Evolutionary conservation across 2,329 filamentous ascomycete genomes (phyloP), one percentile per base, ranked within the genome.

Genomic region (Aspergillus melleus): DNA sequence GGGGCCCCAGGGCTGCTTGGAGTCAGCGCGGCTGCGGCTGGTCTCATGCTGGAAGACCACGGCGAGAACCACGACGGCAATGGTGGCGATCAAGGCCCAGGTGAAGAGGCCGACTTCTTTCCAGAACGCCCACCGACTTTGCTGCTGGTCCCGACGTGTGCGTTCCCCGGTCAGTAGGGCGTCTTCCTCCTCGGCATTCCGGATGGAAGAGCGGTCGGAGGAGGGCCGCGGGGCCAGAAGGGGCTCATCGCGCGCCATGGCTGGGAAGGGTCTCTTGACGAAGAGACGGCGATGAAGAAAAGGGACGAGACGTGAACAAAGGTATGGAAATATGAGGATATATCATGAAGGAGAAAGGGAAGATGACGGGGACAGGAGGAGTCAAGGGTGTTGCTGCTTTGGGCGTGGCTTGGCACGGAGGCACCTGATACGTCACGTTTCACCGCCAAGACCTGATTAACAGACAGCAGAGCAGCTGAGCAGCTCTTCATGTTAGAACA

Each of bases 71-170:
- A 96, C 87, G 54, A 96, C 88, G 50, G 85, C 85, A 6, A 88
- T 86, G 0, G 92, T 96, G 19, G 92, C 92, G 24, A 94, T 68
- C 16, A 95, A 76, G 5, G 92, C 92, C 92, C 93, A 96, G 52
- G 84, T 77, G 72, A 96, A 93, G 63, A 96, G 79, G 24, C 88
- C 84, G 55, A 90, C 76, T 73, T 97, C 91, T 62, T 90, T 86
- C 86, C 86, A 90, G 71, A 84, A 82, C 58, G 84, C 74, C 74
- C 85, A 84, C 60, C 75, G 76, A 57, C 78, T 76, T 50, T 72
- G 67, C 54, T 67, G 63, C 55, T 67, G 63, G 26, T 62, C 51
- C n/a, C 71, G 73, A 52, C 61, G 65, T 5, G 69, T 72, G n/a
- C 70, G 74, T 69, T 87, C 75, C 64, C 88, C 82, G 42, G 86